phyloP scores from a whole-genome alignment of 257 asterid genomes.

The Solanum lycopersicoides region DNA sequence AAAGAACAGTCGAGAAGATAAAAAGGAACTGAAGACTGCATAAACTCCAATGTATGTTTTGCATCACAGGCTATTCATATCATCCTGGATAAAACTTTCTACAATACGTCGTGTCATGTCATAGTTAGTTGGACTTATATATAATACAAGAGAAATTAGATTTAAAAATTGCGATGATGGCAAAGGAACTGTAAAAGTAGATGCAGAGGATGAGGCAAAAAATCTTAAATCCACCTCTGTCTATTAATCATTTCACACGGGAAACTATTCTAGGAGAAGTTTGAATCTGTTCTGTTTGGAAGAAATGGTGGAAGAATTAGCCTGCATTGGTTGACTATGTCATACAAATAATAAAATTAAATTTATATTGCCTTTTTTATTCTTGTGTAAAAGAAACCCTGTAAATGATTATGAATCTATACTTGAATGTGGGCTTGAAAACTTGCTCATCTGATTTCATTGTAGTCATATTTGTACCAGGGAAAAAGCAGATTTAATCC shows the following conservation, averaged over 20 bases:
- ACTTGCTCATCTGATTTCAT: neutral
- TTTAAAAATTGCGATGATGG: no score
- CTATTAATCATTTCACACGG: neutral
- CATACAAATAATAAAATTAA: neutral
- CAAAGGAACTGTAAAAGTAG: no score
- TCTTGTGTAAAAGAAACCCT: neutral
- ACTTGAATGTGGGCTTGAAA: neutral
- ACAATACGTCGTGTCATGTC: no score
- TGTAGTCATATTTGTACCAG: slow-evolving; percentile 1
- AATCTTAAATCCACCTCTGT: neutral
- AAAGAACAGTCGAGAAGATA: no score
- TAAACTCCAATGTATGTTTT: no score
- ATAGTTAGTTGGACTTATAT: no score
- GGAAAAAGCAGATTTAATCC: slow-evolving; percentile 9
- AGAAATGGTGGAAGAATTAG: neutral
- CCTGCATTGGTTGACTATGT: neutral
- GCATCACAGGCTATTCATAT: no score
- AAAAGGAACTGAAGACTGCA: no score
- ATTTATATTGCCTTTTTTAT: neutral
- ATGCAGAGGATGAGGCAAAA: neutral
- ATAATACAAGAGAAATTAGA: no score
- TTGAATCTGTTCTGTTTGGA: neutral
- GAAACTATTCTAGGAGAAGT: neutral
- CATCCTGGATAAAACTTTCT: no score
- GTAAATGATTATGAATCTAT: neutral